phyloP scores from a whole-genome alignment of 2,329 filamentous ascomycete species.

The Fusarium redolens region DNA sequence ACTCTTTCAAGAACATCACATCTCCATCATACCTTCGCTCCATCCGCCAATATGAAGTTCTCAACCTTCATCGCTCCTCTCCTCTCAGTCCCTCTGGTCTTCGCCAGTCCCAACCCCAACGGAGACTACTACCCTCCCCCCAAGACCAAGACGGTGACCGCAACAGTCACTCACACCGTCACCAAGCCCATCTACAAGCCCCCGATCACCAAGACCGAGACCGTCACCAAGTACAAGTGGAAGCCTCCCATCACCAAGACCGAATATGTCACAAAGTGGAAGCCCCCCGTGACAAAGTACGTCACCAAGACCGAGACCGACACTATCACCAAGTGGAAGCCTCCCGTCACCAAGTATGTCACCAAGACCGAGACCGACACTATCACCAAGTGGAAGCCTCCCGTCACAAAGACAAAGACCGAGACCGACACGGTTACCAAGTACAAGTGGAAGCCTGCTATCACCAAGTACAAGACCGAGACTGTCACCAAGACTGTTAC shows the following conservation, averaged over 20 bases:
- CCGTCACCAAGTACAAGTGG: slow-evolving; percentile 21
- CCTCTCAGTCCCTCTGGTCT: slow-evolving; percentile 17
- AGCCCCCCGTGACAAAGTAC: slow-evolving; percentile 19
- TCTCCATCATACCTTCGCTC: neutral
- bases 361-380: slow-evolving; percentile 7
- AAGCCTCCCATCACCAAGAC: slow-evolving; percentile 26
- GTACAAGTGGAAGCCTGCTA: slow-evolving; percentile 11
- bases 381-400: neutral
- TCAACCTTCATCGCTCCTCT: slow-evolving; percentile 17
- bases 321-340: slow-evolving; percentile 4
- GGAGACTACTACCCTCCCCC: neutral
- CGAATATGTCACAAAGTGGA: slow-evolving; percentile 18
- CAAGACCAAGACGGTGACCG: slow-evolving; percentile 31
- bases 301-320: slow-evolving; percentile 6
- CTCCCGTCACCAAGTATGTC: slow-evolving; percentile 4
- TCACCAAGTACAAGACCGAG: slow-evolving; percentile 24
- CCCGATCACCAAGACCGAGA: slow-evolving; percentile 28
- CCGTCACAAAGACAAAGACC: neutral
- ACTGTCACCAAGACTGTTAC: neutral
- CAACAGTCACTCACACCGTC: slow-evolving; percentile 23
- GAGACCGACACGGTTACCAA: slow-evolving; percentile 15
- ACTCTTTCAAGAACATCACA: slow-evolving; percentile 5
- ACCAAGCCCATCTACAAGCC: slow-evolving; percentile 28
- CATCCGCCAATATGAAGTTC: slow-evolving; percentile 31
- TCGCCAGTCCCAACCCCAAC: slow-evolving; percentile 21